Evolutionary conservation across 2,329 filamentous ascomycete species (phyloP), one percentile per base, ranked within the genome.

Genomic region (Emmonsiellopsis sp.): DNA sequence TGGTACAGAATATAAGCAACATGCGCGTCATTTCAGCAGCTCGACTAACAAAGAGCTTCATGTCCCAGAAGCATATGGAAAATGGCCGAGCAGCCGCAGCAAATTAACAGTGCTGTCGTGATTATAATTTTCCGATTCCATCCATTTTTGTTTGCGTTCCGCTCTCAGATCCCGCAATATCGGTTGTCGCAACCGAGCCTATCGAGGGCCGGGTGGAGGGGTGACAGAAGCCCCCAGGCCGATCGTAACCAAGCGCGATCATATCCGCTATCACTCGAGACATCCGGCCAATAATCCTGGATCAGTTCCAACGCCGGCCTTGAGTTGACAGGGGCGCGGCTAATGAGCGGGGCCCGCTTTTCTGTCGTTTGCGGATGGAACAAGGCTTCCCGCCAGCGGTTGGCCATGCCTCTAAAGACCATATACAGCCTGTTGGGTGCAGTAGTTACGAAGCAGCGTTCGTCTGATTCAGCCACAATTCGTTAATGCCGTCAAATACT

Each of bases 401-500:
- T 40, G 46, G 32, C 16, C 16, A 40, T 32, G 20, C 15, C 15
- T 48, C 45, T 10, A 38, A 35, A n/a, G 15, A 16, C 32, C 15
- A 11, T 35, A 37, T n/a, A 8, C 16, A 8, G 8, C 11, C 15
- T 31, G 46, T 38, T 38, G 46, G 46, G 15, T 26, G 15, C 13
- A 49, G 16, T n/a, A 10, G 10, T 38, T 31, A 38, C 32, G 41
- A 15, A 35, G 41, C 32, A 7, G 32, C 8, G 32, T 52, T 42
- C n/a, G 46, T 52, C 47, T 57, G 57, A 35, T 57, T 56, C 46
- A 71, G 60, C 62, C 69, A 65, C 43, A 66, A 56, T 37, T 62
- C 63, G 48, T 67, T 61, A 56, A 72, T 68, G 32, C 65, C 67
- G 51, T 66, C 61, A 58, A 70, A 70, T 41, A 72, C 62, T 43